Evolutionary conservation across 768 basidiomycete species (phyloP).

Genomic region (Punctularia strigosozonata): DNA sequence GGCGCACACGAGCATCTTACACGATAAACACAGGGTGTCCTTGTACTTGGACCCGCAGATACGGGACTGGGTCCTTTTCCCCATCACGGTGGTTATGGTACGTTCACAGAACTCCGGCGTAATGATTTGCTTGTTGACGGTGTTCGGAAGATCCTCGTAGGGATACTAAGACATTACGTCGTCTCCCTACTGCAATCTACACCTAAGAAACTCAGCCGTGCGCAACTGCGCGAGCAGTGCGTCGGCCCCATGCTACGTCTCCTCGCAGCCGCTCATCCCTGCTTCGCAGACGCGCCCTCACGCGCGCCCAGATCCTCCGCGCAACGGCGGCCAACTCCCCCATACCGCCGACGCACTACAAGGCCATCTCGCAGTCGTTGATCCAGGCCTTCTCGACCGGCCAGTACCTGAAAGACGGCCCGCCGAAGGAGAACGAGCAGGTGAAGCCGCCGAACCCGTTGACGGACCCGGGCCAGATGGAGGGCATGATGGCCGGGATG

Average conservation of each 20-base stretch:
- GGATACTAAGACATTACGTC: constrained; percentile 87
- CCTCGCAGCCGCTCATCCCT: constrained; percentile 2
- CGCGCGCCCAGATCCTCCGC: constrained; percentile 76
- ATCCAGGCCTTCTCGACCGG: constrained; percentile 63
- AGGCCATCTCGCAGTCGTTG: constrained; percentile 63
- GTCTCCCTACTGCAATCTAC: constrained; percentile 72
- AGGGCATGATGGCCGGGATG: constrained; percentile 97
- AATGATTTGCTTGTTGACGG: not conserved
- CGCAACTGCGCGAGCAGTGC: constrained; percentile 87
- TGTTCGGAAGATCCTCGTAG: constrained; percentile 68
- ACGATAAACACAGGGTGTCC: constrained; percentile 36
- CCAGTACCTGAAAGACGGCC: constrained; percentile 78
- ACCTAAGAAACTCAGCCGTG: constrained; percentile 70
- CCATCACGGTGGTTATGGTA: constrained; percentile 96
- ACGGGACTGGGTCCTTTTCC: constrained; percentile 88
- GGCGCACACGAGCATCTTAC: too few species aligned
- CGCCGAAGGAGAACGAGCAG: constrained; percentile 51
- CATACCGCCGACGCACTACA: constrained; percentile 62
- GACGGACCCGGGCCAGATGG: constrained; percentile 86
- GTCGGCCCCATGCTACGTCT: constrained; percentile 18
- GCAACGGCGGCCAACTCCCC: constrained; percentile 74
- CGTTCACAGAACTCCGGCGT: constrained; percentile 14
- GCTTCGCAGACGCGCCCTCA: constrained; percentile 54
- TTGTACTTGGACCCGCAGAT: constrained; percentile 91
- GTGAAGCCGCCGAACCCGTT: constrained; percentile 67